Percentiles rank a stretch among this genome's conserved stretches.
Evolutionary conservation across 2,329 filamentous ascomycete species (phyloP).

Genomic region (Simplicillium sp.): DNA sequence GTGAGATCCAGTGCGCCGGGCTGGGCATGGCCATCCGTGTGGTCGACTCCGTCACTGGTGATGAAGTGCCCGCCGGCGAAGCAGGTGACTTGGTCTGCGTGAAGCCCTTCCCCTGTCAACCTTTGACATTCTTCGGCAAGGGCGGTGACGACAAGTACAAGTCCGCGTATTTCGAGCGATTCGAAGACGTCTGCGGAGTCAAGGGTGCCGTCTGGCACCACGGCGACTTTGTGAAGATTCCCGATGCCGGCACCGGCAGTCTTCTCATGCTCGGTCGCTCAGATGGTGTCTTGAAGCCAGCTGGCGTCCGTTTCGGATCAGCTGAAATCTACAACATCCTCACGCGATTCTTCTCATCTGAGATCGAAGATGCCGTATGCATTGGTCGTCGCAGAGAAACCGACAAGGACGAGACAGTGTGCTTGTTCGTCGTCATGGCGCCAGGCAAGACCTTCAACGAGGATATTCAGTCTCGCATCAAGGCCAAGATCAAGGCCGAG

Average conservation of each 20-base stretch:
- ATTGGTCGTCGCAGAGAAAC: conserved; percentile 64
- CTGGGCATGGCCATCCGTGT: conserved; percentile 69
- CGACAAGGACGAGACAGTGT: conserved; percentile 78
- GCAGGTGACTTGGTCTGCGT: conserved; percentile 85
- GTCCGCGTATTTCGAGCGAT: conserved; percentile 80
- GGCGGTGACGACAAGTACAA: conserved; percentile 61
- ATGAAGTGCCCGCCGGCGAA: conserved; percentile 48
- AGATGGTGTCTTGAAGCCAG: conserved; percentile 87
- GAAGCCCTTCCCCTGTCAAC: conserved; percentile 81
- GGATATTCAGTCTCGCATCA: conserved; percentile 54
- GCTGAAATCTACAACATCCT: conserved; percentile 97
- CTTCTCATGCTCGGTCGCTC: conserved; percentile 86
- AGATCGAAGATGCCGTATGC: conserved; percentile 80
- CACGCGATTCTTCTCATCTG: conserved; percentile 66
- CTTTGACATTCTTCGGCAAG: conserved; percentile 76
- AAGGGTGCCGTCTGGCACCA: conserved; percentile 69
- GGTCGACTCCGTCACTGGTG: conserved; percentile 48
- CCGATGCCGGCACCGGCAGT: conserved; percentile 61
- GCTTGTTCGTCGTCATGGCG: conserved; percentile 76
- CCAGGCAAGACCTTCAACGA: conserved; percentile 45
- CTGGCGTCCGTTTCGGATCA: conserved; percentile 82
- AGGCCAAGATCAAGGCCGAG: conserved; percentile 60
- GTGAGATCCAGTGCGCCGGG: conserved; percentile 69
- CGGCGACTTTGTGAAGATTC: conserved; percentile 73
- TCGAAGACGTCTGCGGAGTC: conserved; percentile 36